Conservation (phyloP, 2,329 filamentous ascomycete genomes). For the Clarireedia sp. region DNA sequence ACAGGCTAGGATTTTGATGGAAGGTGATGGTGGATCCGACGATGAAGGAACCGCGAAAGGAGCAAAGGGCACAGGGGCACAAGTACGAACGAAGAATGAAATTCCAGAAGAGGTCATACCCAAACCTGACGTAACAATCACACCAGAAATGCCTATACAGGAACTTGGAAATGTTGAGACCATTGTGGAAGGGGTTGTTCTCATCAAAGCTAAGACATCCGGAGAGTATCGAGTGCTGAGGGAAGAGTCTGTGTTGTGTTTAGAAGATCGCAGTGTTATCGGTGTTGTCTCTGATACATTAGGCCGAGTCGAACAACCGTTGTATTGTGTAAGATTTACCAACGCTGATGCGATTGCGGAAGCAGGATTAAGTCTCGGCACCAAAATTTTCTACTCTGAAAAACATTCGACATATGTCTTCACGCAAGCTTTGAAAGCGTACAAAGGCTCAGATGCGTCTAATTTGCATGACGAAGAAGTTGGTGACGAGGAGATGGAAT, state of each 20-base stretch:
- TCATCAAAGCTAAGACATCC: conserved; percentile 70
- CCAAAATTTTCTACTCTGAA: conserved; percentile 70
- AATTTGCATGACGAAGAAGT: conserved; percentile 94
- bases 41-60: conserved; percentile 54
- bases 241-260: conserved; percentile 74
- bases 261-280: conserved; percentile 64
- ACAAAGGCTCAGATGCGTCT: conserved; percentile 88
- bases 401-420: conserved; percentile 77
- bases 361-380: conserved; percentile 59
- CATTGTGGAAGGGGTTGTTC: conserved; percentile 68
- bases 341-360: conserved; percentile 59
- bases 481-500: conserved; percentile 78
- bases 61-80: conserved; percentile 34
- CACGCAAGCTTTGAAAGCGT: conserved; percentile 67
- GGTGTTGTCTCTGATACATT: conserved; percentile 80
- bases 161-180: conserved; percentile 68
- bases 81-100: conserved; percentile 79
- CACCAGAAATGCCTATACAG: conserved; percentile 66
- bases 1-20: conserved; percentile 77
- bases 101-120: conserved; percentile 52
- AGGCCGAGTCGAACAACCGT: conserved; percentile 74
- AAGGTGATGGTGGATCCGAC: conserved; percentile 70
- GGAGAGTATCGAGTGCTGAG: conserved; percentile 84
- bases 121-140: conserved; percentile 73
- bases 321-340: conserved; percentile 75